Conservation (phyloP, 768 basidiomycete species). For the Boletus patriciae region DNA sequence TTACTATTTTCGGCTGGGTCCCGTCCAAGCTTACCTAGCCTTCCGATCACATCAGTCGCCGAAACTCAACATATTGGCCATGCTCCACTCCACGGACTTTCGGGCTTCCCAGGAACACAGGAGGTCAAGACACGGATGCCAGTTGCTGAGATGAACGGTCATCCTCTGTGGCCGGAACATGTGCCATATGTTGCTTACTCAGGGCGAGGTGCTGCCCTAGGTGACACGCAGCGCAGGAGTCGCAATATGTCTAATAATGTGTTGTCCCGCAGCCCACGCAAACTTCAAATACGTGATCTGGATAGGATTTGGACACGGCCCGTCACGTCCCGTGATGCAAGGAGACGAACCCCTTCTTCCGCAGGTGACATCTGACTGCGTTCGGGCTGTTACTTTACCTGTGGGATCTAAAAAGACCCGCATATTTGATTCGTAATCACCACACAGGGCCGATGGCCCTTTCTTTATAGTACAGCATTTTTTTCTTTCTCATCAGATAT, state of each 20-base stretch:
- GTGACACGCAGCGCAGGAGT: slow-evolving; percentile 4
- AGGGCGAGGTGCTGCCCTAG: neutral
- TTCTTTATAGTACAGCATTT: slow-evolving; percentile 7
- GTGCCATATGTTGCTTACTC: slow-evolving; percentile 3
- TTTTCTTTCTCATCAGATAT: slow-evolving; percentile 4
- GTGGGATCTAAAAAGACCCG: slow-evolving; percentile 4
- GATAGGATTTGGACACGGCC: slow-evolving; percentile 27
- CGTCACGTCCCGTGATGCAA: slow-evolving; percentile 24
- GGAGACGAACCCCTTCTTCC: slow-evolving; percentile 34
- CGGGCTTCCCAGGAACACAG: slow-evolving; percentile 27
- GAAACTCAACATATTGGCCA: slow-evolving; percentile 9
- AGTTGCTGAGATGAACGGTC: slow-evolving; percentile 7
- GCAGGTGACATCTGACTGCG: slow-evolving; percentile 31
- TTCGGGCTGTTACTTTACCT: slow-evolving; percentile 4
- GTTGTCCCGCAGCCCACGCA: slow-evolving; percentile 20
- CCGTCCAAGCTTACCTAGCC: slow-evolving; percentile 5
- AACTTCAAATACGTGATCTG: slow-evolving; percentile 17
- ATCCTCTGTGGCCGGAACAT: slow-evolving; percentile 8
- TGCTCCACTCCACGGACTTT: slow-evolving; percentile 25
- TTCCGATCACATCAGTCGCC: slow-evolving; percentile 10
- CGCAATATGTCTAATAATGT: slow-evolving; percentile 16
- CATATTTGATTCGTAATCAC: slow-evolving; percentile 15
- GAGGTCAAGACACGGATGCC: slow-evolving; percentile 4
- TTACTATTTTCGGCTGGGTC: slow-evolving; percentile 8
- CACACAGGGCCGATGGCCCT: neutral